Conservation (phyloP, 164 flowering plant species). For the Sextonia rubra region DNA sequence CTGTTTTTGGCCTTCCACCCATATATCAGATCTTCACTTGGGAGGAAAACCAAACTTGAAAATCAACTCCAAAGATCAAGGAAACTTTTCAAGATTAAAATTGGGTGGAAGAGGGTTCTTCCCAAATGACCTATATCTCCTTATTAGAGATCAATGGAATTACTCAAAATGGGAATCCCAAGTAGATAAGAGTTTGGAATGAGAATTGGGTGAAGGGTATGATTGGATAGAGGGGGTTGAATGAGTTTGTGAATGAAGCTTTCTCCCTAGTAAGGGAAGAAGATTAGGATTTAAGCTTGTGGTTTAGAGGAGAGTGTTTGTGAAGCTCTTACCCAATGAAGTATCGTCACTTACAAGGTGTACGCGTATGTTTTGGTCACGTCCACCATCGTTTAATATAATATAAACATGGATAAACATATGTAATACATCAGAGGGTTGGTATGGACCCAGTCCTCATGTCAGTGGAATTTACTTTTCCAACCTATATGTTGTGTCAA, state of each 20-base stretch:
- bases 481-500: not conserved
- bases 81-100: not conserved
- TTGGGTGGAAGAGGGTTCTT: no score
- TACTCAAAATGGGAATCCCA: not conserved
- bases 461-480: not conserved
- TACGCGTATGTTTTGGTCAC: not conserved
- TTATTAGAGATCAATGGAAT: no score
- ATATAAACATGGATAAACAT: not conserved
- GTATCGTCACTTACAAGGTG: slow-evolving; percentile 2
- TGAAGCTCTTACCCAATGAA: slow-evolving; percentile 54
- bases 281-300: slow-evolving; percentile 24
- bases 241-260: not conserved
- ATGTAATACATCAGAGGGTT: not conserved
- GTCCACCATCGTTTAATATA: not conserved
- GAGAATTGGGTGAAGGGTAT: not conserved
- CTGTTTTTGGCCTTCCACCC: not conserved
- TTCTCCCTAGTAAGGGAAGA: slow-evolving; percentile 11
- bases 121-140: not conserved
- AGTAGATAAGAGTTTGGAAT: not conserved
- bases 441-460: not conserved
- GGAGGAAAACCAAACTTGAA: slow-evolving; percentile 3
- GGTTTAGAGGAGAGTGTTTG: slow-evolving; percentile 24
- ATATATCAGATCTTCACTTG: not conserved
- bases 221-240: not conserved
- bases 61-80: slow-evolving; percentile 1